Evolutionary conservation across 2,329 filamentous ascomycete genomes (phyloP), one percentile per base, ranked within the genome.

Genomic region (Aspergillus sp.): DNA sequence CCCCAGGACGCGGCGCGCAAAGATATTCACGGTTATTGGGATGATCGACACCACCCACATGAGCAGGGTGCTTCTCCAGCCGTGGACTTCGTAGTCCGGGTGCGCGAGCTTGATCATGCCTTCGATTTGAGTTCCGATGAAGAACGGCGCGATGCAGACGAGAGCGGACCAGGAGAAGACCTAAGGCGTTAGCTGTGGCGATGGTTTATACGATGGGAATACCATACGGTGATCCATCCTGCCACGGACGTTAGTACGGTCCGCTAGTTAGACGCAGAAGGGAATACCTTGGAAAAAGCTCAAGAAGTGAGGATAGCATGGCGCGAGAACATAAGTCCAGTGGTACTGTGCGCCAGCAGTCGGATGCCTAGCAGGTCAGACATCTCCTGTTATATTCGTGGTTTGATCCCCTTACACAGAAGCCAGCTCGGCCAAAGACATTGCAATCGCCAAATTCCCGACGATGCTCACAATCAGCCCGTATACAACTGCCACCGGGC

Each of bases 21-120:
- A 74, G 0, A 80, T 79, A 62, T 84, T 84, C 70, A 84, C 76
- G n/a, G 81, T 66, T n/a, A 83, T 75, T 3, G 76, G 76, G 23
- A 82, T 74, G 3, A 77, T 48, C 2, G 80, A 71, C 23, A 82
- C 75, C 3, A 75, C 75, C 70, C 80, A 82, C 21, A 81, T 76
- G 0, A 84, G 66, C 3, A 85, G 66, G 0, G 81, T 82, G 0
- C 77, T 79, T 27, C 71, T 70, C 70, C 70, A 73, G 4, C 62
- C 44, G 27, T 66, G 43, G 2, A 64, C 41, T 2, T 59, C 51
- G 44, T 72, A 73, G 2, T 62, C 50, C 1, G 70, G 66, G 40
- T 68, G 56, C 3, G 61, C 64, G 12, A 74, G 65, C 3, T 69
- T 64, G 6, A 75, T 63, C 45, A 76, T 57, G 1, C 72, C 74